A percentile compares a stretch with the other conserved stretches of the same genome.
Conservation (phyloP, 2,329 filamentous ascomycete species). For the Dothistroma pini region DNA sequence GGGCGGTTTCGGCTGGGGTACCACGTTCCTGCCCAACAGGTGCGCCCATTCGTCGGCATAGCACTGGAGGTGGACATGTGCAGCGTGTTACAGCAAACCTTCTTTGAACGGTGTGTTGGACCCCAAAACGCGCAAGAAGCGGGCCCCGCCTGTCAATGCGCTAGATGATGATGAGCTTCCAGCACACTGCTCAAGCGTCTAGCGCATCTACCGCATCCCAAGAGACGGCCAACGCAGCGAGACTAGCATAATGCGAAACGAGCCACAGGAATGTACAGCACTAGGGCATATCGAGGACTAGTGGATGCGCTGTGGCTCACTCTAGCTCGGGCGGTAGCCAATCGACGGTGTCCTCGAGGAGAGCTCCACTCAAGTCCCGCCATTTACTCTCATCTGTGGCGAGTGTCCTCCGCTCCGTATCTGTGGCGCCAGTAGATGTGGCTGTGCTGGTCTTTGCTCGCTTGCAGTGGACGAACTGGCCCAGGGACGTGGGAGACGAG, state of each 20-base stretch:
- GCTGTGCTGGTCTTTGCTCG: not conserved
- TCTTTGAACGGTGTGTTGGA: not conserved
- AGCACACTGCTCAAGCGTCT: constrained; percentile 3
- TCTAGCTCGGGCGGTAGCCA: not conserved
- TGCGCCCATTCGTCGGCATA: not conserved
- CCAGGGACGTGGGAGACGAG: not conserved
- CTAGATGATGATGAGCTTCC: not conserved
- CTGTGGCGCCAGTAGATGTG: constrained; percentile 1
- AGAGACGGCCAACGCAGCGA: constrained; percentile 11
- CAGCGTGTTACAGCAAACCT: not conserved
- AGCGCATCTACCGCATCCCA: constrained; percentile 9
- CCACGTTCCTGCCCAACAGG: constrained; percentile 10
- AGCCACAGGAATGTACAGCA: constrained; percentile 16
- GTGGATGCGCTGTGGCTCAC: constrained; percentile 7
- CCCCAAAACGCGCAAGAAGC: not conserved
- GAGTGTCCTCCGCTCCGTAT: constrained; percentile 1
- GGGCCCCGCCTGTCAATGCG: not conserved
- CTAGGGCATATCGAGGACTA: constrained; percentile 4
- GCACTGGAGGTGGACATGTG: not conserved
- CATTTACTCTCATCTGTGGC: not conserved
- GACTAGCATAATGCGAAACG: constrained; percentile 21
- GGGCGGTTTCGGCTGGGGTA: constrained; percentile 10
- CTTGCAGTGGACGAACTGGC: constrained; percentile 2
- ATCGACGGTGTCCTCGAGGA: not conserved
- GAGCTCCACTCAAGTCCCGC: not conserved